These are phyloP conservation scores for Choiromyces venosus DNA, from an alignment of 495 filamentous ascomycete genomes.

Conservation along the genomic window DNA sequence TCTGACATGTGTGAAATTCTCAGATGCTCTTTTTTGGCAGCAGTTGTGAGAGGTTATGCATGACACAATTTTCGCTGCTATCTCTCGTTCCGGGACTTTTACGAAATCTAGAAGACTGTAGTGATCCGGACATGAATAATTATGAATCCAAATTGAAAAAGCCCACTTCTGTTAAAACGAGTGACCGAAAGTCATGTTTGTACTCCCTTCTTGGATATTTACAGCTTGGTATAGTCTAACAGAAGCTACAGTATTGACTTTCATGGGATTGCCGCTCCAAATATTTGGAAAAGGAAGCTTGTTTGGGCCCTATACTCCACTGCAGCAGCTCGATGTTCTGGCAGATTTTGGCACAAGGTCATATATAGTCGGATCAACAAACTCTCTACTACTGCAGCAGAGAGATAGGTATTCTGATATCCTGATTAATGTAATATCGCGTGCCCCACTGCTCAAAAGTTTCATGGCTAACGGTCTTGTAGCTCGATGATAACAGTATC, in stretches of 20 bases:
- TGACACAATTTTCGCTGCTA: conserved; percentile 95
- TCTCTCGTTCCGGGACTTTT: conserved; percentile 90
- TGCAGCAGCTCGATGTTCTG: conserved; percentile 90
- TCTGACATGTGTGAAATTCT: conserved; percentile 10
- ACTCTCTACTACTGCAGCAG: conserved; percentile 86
- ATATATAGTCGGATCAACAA: conserved; percentile 95
- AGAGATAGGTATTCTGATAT: conserved; percentile 97
- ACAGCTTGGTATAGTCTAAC: conserved; percentile 19
- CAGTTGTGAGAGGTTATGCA: conserved; percentile 87
- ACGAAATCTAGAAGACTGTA: conserved; percentile 78
- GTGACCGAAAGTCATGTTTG: conserved; percentile 76
- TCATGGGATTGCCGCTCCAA: conserved; percentile 91
- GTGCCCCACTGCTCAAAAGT: neutral
- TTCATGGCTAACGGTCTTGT: conserved; percentile 13
- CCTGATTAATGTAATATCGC: conserved; percentile 66
- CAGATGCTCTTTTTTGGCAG: conserved; percentile 99
- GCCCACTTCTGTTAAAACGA: conserved; percentile 83
- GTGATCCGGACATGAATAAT: conserved; percentile 79
- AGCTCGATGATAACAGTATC: conserved; percentile 83
- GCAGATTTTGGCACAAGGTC: conserved; percentile 94
- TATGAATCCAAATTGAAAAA: conserved; percentile 69
- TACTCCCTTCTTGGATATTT: neutral
- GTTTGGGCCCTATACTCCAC: conserved; percentile 92
- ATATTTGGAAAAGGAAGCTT: conserved; percentile 96
- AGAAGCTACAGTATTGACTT: conserved; percentile 61